phyloP scores from a whole-genome alignment of 2,329 filamentous ascomycete genomes.

The Lojkania enalia region DNA sequence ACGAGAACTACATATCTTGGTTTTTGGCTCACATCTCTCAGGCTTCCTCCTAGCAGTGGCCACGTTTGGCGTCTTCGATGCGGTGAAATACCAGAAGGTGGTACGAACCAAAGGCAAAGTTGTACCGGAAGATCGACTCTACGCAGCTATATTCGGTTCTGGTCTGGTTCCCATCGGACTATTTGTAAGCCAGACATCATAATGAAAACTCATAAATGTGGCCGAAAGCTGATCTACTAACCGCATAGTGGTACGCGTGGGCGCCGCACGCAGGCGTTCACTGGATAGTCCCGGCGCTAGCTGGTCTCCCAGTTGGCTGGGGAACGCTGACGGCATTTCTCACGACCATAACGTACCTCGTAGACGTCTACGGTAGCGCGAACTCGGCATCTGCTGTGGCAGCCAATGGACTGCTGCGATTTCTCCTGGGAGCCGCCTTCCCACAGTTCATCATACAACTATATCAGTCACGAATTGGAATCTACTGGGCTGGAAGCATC shows the following conservation, averaged over 20 bases:
- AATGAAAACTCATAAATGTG: slow-evolving; percentile 1
- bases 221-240: slow-evolving; percentile 1
- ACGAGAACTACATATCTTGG: slow-evolving; percentile 1
- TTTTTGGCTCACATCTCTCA: slow-evolving; percentile 1
- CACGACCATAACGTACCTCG: slow-evolving; percentile 8
- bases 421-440: slow-evolving; percentile 28
- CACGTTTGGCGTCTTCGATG: slow-evolving; percentile 4
- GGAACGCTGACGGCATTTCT: slow-evolving; percentile 1
- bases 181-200: slow-evolving; percentile 38
- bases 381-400: slow-evolving; percentile 32
- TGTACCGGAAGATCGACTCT: slow-evolving; percentile 59
- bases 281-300: slow-evolving; percentile 1
- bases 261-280: slow-evolving; percentile 1
- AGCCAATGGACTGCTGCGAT: slow-evolving; percentile 33
- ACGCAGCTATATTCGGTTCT: slow-evolving; percentile 60
- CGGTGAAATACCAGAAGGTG: slow-evolving; percentile 21
- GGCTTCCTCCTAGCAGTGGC: slow-evolving; percentile 5
- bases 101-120: slow-evolving; percentile 29
- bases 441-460: slow-evolving; percentile 34
- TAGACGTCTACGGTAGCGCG: slow-evolving; percentile 17
- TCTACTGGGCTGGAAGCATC: slow-evolving; percentile 2
- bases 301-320: slow-evolving; percentile 1
- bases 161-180: slow-evolving; percentile 55
- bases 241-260: slow-evolving; percentile 1
- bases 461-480: slow-evolving; percentile 8